Base-by-base conservation (phyloP, 257 asterid species). In the Anisodus acutangulus region DNA sequence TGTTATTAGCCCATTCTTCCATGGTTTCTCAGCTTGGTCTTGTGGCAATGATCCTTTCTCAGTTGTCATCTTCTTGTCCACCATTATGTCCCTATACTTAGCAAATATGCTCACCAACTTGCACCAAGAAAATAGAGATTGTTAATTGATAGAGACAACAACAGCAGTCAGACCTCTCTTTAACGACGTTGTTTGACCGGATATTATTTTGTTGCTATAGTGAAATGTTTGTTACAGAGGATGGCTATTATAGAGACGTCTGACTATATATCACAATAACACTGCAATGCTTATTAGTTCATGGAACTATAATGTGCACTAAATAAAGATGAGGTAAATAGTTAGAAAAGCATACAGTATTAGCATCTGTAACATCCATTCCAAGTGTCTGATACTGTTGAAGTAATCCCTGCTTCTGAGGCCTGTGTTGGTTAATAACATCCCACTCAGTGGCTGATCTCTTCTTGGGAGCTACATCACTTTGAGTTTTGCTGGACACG, bases 1-100 rank as follows among this genome's bases (percentile, higher is more conserved):
- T 0, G 97, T 91, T 2, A 91, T 88, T 2, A 91, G 79, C 0
- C 93, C 94, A 9, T 89, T 92, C 88, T 91, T 91, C 95, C 94
- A 91, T 1, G 95, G 93, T 89, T 90, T 89, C 88, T 7, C 22
- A 8, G 85, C 57, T 39, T 87, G 92, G 8, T 63, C 69, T 63
- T 22, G 87, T 1, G 92, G 82, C 45, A 86, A 54, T 82, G 84
- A 79, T 55, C 91, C 93, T 71, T 88, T 91, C 39, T 89, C 90
- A 0, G 88, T 78, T 4, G 74, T 89, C 92, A 91, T 70, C 70
- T 90, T 91, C 55, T 91, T 93, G 3, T 85, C 89, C 31, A 93
- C 91, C 49, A 91, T 80, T 67, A 92, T 85, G 60, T 90, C 90
- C 1, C 84, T 89, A 70, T 92, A 93, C 90, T 91, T 93, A 58